These are phyloP conservation scores for Stephanodiscus minutulus DNA, from an alignment of 108 stramenopile genomes.

Conservation along the genomic window DNA sequence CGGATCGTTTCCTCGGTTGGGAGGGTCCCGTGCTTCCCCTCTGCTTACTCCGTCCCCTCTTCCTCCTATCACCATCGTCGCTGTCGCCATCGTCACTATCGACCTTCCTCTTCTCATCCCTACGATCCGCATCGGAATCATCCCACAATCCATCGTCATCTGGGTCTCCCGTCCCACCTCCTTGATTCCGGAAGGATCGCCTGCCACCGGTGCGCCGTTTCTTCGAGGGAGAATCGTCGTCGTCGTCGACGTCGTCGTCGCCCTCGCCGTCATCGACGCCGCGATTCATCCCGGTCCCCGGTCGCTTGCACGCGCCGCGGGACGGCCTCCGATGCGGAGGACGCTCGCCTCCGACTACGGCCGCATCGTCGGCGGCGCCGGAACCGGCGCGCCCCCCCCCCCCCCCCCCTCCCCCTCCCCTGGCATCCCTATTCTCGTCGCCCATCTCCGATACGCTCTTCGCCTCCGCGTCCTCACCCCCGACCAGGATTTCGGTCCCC, in stretches of 20 bases:
- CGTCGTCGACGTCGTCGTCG: background rate
- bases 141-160: constrained; percentile 49
- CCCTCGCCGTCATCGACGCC: background rate
- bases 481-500: constrained; percentile 18
- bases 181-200: background rate
- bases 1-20: constrained; percentile 19
- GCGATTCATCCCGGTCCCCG: constrained; percentile 10
- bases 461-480: constrained; percentile 11
- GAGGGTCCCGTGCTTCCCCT: background rate
- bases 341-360: background rate
- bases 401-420: constrained; percentile 3
- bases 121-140: constrained; percentile 29
- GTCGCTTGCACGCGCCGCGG: constrained; percentile 1
- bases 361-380: background rate
- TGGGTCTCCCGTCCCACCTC: constrained; percentile 4
- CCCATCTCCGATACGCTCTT: constrained; percentile 36
- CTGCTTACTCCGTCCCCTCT: constrained; percentile 8
- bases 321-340: constrained; percentile 2
- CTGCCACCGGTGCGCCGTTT: background rate
- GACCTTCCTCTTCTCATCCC: background rate
- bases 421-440: constrained; percentile 3
- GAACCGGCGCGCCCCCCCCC: background rate
- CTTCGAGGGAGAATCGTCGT: constrained; percentile 13
- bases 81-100: constrained; percentile 13
- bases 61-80: constrained; percentile 12